phyloP scores from a whole-genome alignment of 1,284 basidiomycete species.

The Porogramme epimiltina region DNA sequence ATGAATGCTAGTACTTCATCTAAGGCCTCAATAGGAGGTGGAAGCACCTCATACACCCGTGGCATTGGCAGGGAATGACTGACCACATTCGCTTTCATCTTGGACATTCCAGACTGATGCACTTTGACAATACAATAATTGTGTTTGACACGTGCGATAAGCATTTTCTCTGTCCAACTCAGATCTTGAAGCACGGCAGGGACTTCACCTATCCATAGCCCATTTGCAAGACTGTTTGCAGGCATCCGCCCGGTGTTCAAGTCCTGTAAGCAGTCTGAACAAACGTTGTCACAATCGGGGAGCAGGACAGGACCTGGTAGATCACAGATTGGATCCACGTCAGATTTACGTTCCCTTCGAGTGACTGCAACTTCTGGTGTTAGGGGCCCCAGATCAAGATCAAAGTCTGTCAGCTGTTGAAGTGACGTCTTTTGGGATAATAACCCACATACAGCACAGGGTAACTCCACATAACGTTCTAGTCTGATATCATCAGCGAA shows the following conservation, averaged over 20 bases:
- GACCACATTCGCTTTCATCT: slow-evolving; percentile 40
- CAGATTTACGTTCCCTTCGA: background rate
- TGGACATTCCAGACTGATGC: slow-evolving; percentile 26
- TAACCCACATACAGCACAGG: slow-evolving; percentile 14
- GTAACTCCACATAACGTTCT: slow-evolving; percentile 5
- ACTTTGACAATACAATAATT: slow-evolving; percentile 34
- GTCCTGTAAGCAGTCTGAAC: background rate
- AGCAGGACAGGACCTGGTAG: background rate
- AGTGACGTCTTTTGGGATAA: background rate
- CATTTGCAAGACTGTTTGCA: slow-evolving; percentile 34
- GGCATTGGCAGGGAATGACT: slow-evolving; percentile 34
- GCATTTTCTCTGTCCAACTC: slow-evolving; percentile 33
- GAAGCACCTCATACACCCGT: slow-evolving; percentile 36
- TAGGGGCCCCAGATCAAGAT: background rate
- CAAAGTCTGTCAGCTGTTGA: background rate
- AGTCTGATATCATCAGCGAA: background rate
- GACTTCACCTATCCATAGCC: slow-evolving; percentile 40
- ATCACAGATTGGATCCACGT: background rate
- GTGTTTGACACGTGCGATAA: slow-evolving; percentile 33
- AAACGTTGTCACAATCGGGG: background rate
- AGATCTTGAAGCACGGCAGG: slow-evolving; percentile 31
- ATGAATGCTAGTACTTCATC: slow-evolving; percentile 32
- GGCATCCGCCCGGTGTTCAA: slow-evolving; percentile 26
- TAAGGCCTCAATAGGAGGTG: slow-evolving; percentile 36
- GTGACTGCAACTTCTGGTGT: background rate